A percentile compares a stretch with the other conserved stretches of the same genome.
Evolutionary conservation across 2,329 filamentous ascomycete genomes (phyloP).

Genomic region (Fusarium lateritium): DNA sequence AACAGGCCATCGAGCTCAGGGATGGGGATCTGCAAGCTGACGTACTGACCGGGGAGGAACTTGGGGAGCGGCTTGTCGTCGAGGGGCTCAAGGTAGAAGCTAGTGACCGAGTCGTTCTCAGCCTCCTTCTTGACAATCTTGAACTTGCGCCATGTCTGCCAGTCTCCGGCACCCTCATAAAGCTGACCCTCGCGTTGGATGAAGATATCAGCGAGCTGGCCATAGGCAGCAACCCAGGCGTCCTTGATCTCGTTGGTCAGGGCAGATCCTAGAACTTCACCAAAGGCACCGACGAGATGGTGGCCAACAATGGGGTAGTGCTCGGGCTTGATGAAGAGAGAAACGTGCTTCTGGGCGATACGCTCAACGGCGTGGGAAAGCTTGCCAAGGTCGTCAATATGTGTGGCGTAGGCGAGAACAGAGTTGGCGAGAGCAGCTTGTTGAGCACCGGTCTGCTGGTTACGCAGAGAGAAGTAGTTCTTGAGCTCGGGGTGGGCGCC

Average conservation of each 20-base stretch:
- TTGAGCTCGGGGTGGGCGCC: constrained; percentile 74
- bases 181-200: constrained; percentile 74
- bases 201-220: constrained; percentile 78
- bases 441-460: constrained; percentile 78
- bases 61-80: constrained; percentile 70
- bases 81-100: constrained; percentile 76
- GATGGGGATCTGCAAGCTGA: constrained; percentile 75
- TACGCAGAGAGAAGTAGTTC: constrained; percentile 79
- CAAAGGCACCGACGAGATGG: constrained; percentile 77
- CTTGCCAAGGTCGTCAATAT: constrained; percentile 78
- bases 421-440: constrained; percentile 77
- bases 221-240: constrained; percentile 81
- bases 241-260: constrained; percentile 76
- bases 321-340: constrained; percentile 76
- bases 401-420: constrained; percentile 79
- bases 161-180: constrained; percentile 66
- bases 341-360: constrained; percentile 83
- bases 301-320: constrained; percentile 81
- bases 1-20: constrained; percentile 70
- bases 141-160: constrained; percentile 67
- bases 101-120: constrained; percentile 74
- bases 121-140: constrained; percentile 71
- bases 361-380: constrained; percentile 72
- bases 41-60: constrained; percentile 81
- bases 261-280: constrained; percentile 75